Conservation (phyloP, 1,284 basidiomycete species). For the Microbotryum violaceum region DNA sequence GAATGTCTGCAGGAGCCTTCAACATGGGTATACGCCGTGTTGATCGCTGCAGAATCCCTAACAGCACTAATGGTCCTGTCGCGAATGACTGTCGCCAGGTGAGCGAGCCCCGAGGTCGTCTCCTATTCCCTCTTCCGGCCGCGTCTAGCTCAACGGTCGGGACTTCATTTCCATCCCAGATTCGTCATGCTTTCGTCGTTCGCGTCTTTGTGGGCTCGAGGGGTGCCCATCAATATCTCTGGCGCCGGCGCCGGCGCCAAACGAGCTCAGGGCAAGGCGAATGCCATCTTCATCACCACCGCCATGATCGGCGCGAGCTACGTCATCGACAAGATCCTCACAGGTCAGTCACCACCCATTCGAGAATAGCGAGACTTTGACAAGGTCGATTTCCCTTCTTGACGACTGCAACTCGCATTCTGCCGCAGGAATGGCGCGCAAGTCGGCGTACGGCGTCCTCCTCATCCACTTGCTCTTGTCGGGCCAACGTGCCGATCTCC, state of each 20-base stretch:
- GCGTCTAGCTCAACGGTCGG: neutral
- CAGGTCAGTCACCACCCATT: slow-evolving; percentile 22
- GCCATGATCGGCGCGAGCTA: slow-evolving; percentile 20
- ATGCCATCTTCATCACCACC: slow-evolving; percentile 31
- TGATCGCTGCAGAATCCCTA: slow-evolving; percentile 18
- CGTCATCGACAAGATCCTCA: slow-evolving; percentile 22
- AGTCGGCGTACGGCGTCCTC: slow-evolving; percentile 22
- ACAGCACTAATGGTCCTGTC: slow-evolving; percentile 17
- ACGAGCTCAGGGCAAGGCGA: slow-evolving; percentile 19
- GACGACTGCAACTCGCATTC: too few relatives aligned
- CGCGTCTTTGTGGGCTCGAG: slow-evolving; percentile 23
- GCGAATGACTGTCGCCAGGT: slow-evolving; percentile 14
- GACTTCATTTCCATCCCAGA: slow-evolving; percentile 4
- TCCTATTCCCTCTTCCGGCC: neutral
- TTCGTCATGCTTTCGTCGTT: slow-evolving; percentile 28
- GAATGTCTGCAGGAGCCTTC: slow-evolving; percentile 10
- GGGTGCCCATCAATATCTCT: slow-evolving; percentile 9
- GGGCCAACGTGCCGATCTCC: slow-evolving; percentile 25
- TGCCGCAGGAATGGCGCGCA: slow-evolving; percentile 1
- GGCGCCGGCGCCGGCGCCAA: slow-evolving; percentile 15
- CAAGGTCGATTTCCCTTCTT: too few relatives aligned
- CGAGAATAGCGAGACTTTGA: too few relatives aligned
- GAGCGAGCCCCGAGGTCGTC: neutral
- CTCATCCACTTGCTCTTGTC: slow-evolving; percentile 25
- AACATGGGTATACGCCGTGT: slow-evolving; percentile 14